Conservation (phyloP, 2,329 filamentous ascomycete species). For the Ophiostoma montium region DNA sequence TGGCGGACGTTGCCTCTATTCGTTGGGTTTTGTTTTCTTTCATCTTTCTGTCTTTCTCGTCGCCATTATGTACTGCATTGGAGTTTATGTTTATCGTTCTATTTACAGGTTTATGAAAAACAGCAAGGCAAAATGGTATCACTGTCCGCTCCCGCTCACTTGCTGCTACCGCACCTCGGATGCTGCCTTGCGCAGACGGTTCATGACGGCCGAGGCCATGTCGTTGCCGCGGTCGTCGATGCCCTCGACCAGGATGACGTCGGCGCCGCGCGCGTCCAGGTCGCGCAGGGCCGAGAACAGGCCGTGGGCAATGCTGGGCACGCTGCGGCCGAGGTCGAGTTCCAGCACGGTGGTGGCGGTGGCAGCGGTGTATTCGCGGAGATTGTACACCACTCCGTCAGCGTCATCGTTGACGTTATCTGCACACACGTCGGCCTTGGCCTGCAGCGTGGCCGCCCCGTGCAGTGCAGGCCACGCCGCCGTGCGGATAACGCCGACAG, state of each 20-base stretch:
- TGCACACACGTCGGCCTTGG: background rate
- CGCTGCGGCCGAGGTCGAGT: slow-evolving; percentile 56
- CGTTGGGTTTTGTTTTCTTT: background rate
- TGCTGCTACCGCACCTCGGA: slow-evolving; percentile 33
- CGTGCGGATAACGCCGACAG: slow-evolving; percentile 42
- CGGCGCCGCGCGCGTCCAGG: slow-evolving; percentile 64
- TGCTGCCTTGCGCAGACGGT: slow-evolving; percentile 65
- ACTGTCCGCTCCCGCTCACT: background rate
- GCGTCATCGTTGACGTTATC: slow-evolving; percentile 17
- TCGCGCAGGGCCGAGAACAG: slow-evolving; percentile 79
- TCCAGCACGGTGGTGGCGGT: slow-evolving; percentile 39
- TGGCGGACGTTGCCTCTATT: background rate
- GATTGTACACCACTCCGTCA: slow-evolving; percentile 13
- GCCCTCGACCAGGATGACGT: slow-evolving; percentile 83
- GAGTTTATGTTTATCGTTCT: slow-evolving; percentile 6
- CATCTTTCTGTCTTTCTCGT: background rate
- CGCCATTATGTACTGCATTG: background rate
- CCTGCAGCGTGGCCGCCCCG: slow-evolving; percentile 19
- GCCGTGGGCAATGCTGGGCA: slow-evolving; percentile 64
- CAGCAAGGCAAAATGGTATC: background rate
- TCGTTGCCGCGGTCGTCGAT: slow-evolving; percentile 68
- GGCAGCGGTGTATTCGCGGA: slow-evolving; percentile 27
- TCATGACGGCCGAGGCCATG: slow-evolving; percentile 78
- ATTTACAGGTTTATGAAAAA: background rate
- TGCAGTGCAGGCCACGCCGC: slow-evolving; percentile 34